These are phyloP conservation scores for Byssoonygena ceratinophila DNA, from an alignment of 2,329 filamentous ascomycete genomes.

Conservation along the genomic window DNA sequence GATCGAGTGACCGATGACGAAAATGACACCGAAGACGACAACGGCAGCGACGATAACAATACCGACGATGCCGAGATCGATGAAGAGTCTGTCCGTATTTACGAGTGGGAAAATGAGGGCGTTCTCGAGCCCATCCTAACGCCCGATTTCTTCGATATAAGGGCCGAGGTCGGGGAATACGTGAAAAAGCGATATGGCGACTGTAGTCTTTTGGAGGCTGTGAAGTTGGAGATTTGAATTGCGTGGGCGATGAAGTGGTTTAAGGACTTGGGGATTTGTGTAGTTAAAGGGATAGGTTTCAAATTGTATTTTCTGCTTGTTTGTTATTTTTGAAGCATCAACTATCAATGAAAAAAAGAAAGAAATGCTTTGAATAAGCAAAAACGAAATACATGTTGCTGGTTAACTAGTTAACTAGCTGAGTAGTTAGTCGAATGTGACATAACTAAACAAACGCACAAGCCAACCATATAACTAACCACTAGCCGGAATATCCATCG, in stretches of 20 bases:
- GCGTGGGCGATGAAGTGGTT: neutral
- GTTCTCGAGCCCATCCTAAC: neutral
- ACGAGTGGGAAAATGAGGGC: neutral
- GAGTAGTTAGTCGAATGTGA: too few relatives aligned
- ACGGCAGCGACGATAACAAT: neutral
- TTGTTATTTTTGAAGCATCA: neutral
- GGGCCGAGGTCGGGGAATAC: neutral
- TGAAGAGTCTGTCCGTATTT: neutral
- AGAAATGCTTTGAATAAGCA: neutral
- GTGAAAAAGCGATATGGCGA: neutral
- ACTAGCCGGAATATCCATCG: neutral
- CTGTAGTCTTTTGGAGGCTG: neutral
- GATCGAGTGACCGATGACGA: neutral
- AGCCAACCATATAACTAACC: neutral
- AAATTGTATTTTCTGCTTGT: too few relatives aligned
- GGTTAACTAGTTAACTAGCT: too few relatives aligned
- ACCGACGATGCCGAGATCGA: neutral
- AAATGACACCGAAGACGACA: neutral
- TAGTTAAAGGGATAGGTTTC: too few relatives aligned
- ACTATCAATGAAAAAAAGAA: neutral
- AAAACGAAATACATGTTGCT: too few relatives aligned
- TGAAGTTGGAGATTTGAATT: neutral
- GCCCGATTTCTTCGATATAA: neutral
- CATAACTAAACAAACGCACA: too few relatives aligned
- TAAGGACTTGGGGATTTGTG: too few relatives aligned